Conservation (phyloP, 768 basidiomycete species). For the Boletus subparvulus region DNA sequence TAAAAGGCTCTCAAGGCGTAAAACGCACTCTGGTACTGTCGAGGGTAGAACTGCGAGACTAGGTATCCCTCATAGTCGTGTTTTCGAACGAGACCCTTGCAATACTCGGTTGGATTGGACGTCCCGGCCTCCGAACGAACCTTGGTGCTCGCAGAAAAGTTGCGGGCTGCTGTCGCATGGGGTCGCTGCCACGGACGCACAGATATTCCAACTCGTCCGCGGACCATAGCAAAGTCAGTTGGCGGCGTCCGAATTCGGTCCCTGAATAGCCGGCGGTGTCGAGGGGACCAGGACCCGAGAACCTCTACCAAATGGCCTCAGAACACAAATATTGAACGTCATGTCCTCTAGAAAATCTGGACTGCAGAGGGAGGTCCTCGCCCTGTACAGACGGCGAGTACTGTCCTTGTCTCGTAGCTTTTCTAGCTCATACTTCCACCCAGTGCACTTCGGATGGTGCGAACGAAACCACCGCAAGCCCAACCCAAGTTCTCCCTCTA, state of each 20-base stretch:
- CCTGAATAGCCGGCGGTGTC: constrained; percentile 23
- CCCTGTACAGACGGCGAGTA: constrained; percentile 56
- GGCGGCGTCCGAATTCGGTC: constrained; percentile 3
- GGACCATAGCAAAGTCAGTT: constrained; percentile 18
- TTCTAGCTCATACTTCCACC: constrained; percentile 5
- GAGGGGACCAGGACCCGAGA: constrained; percentile 14
- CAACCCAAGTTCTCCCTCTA: constrained; percentile 67
- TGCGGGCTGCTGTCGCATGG: constrained; percentile 3
- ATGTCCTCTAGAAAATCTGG: constrained; percentile 44
- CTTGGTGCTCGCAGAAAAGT: constrained; percentile 12
- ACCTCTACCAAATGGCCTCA: background rate
- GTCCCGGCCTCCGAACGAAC: constrained; percentile 17
- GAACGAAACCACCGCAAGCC: constrained; percentile 58
- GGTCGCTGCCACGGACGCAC: constrained; percentile 11
- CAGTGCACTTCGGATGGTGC: constrained; percentile 77
- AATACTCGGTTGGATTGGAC: constrained; percentile 57
- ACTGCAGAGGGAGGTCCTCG: constrained; percentile 51
- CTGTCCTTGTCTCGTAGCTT: background rate
- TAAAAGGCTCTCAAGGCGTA: constrained; percentile 83
- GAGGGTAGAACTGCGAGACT: constrained; percentile 69
- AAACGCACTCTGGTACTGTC: constrained; percentile 60
- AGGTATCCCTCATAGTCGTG: constrained; percentile 84
- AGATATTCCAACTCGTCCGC: constrained; percentile 5
- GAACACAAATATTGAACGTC: background rate
- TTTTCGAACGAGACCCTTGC: constrained; percentile 67